Base-by-base conservation (phyloP, 2,329 filamentous ascomycete species). In the Fusarium continuum region DNA sequence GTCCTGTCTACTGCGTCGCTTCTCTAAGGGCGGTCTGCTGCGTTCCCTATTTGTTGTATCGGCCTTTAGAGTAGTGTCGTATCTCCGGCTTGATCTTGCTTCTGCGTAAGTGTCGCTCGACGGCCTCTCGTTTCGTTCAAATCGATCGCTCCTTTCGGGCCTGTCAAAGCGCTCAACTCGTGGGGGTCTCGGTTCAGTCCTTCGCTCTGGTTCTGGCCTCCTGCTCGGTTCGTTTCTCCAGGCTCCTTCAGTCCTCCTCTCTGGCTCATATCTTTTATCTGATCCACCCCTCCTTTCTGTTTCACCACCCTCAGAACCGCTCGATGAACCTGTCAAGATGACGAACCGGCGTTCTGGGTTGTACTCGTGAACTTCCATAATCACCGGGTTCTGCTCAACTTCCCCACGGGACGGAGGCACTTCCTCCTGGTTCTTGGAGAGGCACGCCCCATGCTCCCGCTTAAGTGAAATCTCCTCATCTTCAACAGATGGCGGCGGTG, bases 331-430 rank as follows among this genome's bases (percentile, higher is more conserved):
- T 35, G 79, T 74, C 22, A 90, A 76, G 31, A 89, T 75, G 8
- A 91, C 85, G 67, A 89, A 91, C 32, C 88, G 84, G 31, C 86
- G 82, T 72, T 92, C 89, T 5, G 83, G 81, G 64, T 86, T 87
- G 68, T 82, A 73, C 54, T 86, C 82, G 65, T 80, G 78, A 47
- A 90, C 84, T 52, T 89, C 86, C 51, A 89, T 76, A 20, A 93
- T 79, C 43, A 93, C 79, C 11, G 87, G 87, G 22, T 87, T 77
- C 70, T 93, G 91, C 47, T 93, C 88, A 55, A 89, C 75, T 6
- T 85, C 83, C 32, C 91, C 91, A 53, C 85, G 84, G 54, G 83
- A 82, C 44, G 82, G 80, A 23, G 85, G 82, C 55, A 88, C 85
- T 64, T 89, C 88, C 53, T 78, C 80, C 49, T 59, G 64, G 10